Evolutionary conservation across 192 early-diverging fungal species (phyloP).

Genomic region (Linnemannia schmuckeri): DNA sequence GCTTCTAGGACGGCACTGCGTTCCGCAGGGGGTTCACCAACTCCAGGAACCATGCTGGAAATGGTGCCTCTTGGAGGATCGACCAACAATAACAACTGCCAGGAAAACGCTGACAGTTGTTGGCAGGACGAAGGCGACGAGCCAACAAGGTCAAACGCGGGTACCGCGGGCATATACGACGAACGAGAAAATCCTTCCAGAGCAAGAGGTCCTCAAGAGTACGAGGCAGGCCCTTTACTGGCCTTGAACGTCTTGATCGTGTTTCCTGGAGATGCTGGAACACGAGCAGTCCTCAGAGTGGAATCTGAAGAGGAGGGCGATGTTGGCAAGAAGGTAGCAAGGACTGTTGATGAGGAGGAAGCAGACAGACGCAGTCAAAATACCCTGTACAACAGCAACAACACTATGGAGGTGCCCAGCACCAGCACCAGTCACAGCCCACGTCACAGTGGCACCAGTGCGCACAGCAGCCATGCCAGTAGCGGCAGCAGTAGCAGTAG

Average conservation of each 20-base stretch:
- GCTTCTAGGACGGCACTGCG: conserved; percentile 13
- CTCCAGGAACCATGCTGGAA: not conserved
- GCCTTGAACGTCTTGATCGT: conserved; percentile 49
- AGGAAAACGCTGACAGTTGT: not conserved
- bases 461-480: not conserved
- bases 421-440: not conserved
- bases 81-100: not conserved
- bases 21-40: not conserved
- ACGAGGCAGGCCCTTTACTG: conserved; percentile 42
- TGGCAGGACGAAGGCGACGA: not conserved
- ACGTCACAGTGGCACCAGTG: not conserved
- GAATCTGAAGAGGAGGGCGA: not conserved
- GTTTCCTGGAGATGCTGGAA: conserved; percentile 43
- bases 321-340: not conserved
- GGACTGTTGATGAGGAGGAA: not conserved
- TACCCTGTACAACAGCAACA: conserved; percentile 16
- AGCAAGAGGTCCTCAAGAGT: conserved; percentile 28
- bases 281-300: conserved; percentile 5
- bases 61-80: not conserved
- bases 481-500: not conserved
- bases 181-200: not conserved
- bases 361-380: not conserved
- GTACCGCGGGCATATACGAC: too few species aligned
- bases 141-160: too few species aligned
- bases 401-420: not conserved